These are phyloP conservation scores for Rhypophila decipiens DNA, from an alignment of 495 filamentous ascomycete species.

Conservation along the genomic window DNA sequence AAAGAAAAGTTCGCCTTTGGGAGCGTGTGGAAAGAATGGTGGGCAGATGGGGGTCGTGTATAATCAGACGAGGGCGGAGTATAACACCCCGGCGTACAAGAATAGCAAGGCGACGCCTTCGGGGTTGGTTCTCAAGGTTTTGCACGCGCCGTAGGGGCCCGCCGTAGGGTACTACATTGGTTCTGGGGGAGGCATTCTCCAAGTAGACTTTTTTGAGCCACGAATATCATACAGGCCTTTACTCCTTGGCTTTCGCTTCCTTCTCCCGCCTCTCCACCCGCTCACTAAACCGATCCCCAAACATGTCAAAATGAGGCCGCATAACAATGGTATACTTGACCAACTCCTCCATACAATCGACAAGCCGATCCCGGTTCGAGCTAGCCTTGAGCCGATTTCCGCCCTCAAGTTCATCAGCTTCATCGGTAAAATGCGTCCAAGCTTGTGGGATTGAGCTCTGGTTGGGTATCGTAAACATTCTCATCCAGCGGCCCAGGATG, in stretches of 20 bases:
- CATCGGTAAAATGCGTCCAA: constrained; percentile 53
- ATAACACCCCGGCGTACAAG: constrained; percentile 7
- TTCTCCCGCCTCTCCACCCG: constrained; percentile 32
- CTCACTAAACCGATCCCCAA: constrained; percentile 60
- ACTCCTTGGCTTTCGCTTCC: constrained; percentile 9
- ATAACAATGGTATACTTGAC: constrained; percentile 67
- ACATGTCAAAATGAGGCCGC: constrained; percentile 54
- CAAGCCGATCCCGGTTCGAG: constrained; percentile 58
- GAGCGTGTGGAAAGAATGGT: no score
- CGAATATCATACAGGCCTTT: no score
- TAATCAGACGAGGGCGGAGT: constrained; percentile 3
- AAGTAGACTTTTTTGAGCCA: no score
- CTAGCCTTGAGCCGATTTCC: constrained; percentile 52
- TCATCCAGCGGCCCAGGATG: constrained; percentile 69
- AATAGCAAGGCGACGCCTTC: constrained; percentile 4
- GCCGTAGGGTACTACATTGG: no score
- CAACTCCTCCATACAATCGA: constrained; percentile 76
- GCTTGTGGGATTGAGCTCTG: constrained; percentile 61
- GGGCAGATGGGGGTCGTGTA: constrained; percentile 8
- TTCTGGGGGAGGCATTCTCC: no score
- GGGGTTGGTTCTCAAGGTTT: constrained; percentile 13
- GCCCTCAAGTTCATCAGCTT: no score
- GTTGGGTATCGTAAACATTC: constrained; percentile 70
- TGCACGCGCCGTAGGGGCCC: no score
- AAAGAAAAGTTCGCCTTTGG: no score